These are phyloP conservation scores for Sporisorium scitamineum DNA, from an alignment of 1,284 basidiomycete species.

Conservation along the genomic window DNA sequence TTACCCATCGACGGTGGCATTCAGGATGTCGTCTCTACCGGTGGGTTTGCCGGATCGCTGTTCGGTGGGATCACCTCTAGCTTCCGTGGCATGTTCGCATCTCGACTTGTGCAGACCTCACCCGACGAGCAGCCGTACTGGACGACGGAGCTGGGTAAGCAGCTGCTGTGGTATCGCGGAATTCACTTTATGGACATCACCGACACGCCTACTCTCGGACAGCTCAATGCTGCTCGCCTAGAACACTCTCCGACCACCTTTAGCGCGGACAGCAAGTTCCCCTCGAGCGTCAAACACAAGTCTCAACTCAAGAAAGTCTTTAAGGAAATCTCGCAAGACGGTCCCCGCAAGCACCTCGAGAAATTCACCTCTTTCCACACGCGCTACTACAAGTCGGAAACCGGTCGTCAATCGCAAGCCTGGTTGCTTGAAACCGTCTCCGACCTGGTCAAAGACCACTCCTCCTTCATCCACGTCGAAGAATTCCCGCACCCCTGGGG, in stretches of 20 bases:
- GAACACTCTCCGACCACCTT: background rate
- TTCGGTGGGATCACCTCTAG: conserved; percentile 18
- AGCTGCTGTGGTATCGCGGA: conserved; percentile 47
- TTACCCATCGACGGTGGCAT: conserved; percentile 12
- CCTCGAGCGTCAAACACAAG: conserved; percentile 32
- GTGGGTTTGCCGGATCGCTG: conserved; percentile 26
- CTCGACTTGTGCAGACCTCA: conserved; percentile 46
- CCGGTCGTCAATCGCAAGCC: conserved; percentile 79
- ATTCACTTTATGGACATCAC: conserved; percentile 64
- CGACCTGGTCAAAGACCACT: conserved; percentile 22
- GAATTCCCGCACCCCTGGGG: conserved; percentile 92
- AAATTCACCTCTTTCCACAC: conserved; percentile 73
- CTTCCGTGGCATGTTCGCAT: conserved; percentile 21
- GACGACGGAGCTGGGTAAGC: conserved; percentile 62
- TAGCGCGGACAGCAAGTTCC: conserved; percentile 35
- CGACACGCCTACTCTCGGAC: conserved; percentile 34
- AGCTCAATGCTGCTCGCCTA: conserved; percentile 22
- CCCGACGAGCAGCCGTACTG: conserved; percentile 49
- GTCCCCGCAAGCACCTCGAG: conserved; percentile 51
- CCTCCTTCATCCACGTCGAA: conserved; percentile 75
- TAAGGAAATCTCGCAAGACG: conserved; percentile 45
- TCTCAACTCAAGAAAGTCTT: conserved; percentile 47
- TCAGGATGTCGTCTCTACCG: conserved; percentile 17
- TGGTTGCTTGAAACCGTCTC: conserved; percentile 76
- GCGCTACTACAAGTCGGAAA: conserved; percentile 74